Evolutionary conservation across 768 basidiomycete species (phyloP).

Genomic region (Mycena amicta): DNA sequence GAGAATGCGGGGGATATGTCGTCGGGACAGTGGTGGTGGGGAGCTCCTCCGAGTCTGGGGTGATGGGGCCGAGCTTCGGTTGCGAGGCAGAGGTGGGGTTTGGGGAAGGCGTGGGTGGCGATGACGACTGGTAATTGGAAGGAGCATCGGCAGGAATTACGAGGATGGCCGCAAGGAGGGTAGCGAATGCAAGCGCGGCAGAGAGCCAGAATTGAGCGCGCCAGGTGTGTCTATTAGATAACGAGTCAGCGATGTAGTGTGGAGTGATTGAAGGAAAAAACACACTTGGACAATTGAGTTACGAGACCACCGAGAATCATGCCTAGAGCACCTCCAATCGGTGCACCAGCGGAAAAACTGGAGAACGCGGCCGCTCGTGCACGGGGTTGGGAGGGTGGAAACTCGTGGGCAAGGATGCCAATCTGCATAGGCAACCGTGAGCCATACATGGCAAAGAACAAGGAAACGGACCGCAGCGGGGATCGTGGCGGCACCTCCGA

Average conservation of each 20-base stretch:
- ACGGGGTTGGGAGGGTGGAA: slow-evolving; percentile 55
- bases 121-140: no score
- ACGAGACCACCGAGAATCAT: slow-evolving; percentile 70
- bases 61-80: no score
- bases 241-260: background rate
- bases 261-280: slow-evolving; percentile 10
- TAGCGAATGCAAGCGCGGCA: slow-evolving; percentile 56
- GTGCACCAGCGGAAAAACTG: slow-evolving; percentile 83
- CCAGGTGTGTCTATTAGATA: slow-evolving; percentile 58
- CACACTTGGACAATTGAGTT: slow-evolving; percentile 53
- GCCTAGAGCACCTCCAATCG: slow-evolving; percentile 77
- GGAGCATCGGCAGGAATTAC: slow-evolving; percentile 70
- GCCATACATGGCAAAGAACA: background rate
- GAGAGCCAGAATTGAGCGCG: slow-evolving; percentile 62
- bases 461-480: slow-evolving; percentile 61
- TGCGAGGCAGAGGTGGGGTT: no score
- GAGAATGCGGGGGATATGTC: background rate
- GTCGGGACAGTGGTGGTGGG: no score
- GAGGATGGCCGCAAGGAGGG: slow-evolving; percentile 54
- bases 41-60: no score
- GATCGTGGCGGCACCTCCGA: slow-evolving; percentile 76
- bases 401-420: slow-evolving; percentile 81
- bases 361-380: slow-evolving; percentile 80
- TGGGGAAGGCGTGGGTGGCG: no score
- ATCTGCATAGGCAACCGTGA: slow-evolving; percentile 52